Conservation (phyloP, 805 yeast genomes). For the Zygotorulaspora chibaensis region DNA sequence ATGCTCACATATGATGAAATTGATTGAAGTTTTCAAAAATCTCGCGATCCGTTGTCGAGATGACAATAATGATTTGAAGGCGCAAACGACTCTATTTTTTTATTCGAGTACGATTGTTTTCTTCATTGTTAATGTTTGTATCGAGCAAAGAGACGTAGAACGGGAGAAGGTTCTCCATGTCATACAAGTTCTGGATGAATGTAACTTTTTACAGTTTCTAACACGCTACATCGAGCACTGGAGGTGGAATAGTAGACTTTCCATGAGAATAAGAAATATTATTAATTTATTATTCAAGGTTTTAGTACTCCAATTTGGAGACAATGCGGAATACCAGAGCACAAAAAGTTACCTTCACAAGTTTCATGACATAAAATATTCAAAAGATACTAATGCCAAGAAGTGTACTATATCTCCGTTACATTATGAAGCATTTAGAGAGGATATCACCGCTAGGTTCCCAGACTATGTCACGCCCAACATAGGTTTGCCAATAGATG, state of each 20-base stretch:
- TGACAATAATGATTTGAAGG: slow-evolving; percentile 16
- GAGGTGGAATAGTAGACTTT: slow-evolving; percentile 50
- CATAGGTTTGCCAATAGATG: slow-evolving; percentile 42
- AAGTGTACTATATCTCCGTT: slow-evolving; percentile 63
- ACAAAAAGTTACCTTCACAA: slow-evolving; percentile 46
- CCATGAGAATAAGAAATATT: slow-evolving; percentile 53
- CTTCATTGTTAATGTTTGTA: slow-evolving; percentile 20
- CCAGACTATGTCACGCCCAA: slow-evolving; percentile 62
- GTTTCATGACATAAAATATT: slow-evolving; percentile 36
- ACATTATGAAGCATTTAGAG: slow-evolving; percentile 78
- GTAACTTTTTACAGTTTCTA: slow-evolving; percentile 41
- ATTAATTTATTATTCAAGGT: slow-evolving; percentile 51
- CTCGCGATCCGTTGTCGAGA: slow-evolving; percentile 28
- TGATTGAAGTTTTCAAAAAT: slow-evolving; percentile 19
- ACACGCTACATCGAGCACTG: slow-evolving; percentile 56
- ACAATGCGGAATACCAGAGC: slow-evolving; percentile 34
- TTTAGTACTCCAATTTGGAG: slow-evolving; percentile 62
- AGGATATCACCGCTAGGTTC: slow-evolving; percentile 67
- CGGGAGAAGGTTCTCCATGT: slow-evolving; percentile 3
- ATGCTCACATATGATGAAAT: slow-evolving; percentile 9
- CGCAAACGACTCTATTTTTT: slow-evolving; percentile 22
- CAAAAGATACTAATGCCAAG: slow-evolving; percentile 24
- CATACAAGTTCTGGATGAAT: slow-evolving; percentile 16
- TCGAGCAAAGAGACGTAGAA: slow-evolving; percentile 18
- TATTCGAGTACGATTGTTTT: slow-evolving; percentile 27